Percentiles rank a stretch among this genome's conserved stretches.
These are phyloP conservation scores for Tetramitus jugosus DNA, from an alignment of 208 protist species.

Conservation along the genomic window DNA sequence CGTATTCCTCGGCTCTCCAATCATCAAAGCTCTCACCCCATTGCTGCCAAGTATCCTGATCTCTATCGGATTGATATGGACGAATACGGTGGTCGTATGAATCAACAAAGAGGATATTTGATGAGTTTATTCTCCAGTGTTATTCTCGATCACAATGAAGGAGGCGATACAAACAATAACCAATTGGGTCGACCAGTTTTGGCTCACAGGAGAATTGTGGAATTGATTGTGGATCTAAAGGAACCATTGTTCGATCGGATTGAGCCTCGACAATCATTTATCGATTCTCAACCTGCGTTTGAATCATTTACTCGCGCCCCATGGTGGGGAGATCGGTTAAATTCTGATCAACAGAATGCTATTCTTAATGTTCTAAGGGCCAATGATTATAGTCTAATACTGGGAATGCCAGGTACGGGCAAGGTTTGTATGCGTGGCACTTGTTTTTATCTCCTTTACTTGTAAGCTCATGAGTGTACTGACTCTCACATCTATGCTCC, in stretches of 20 bases:
- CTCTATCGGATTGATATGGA: background rate
- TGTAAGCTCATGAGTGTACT: too few species aligned
- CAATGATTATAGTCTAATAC: conserved; percentile 42
- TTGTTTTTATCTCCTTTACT: too few species aligned
- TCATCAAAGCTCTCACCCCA: too few species aligned
- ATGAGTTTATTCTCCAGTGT: background rate
- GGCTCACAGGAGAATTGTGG: background rate
- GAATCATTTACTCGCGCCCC: too few species aligned
- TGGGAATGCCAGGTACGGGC: conserved; percentile 58
- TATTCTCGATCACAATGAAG: background rate
- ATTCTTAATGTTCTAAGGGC: conserved; percentile 11
- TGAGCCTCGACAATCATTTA: background rate
- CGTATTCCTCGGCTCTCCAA: too few species aligned
- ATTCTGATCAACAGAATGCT: conserved; percentile 9
- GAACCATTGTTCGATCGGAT: background rate
- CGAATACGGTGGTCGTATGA: background rate
- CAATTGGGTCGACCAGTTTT: too few species aligned
- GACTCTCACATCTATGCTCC: too few species aligned
- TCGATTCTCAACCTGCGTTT: background rate
- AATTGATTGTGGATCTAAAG: background rate
- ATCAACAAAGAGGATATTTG: background rate
- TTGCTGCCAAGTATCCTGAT: too few species aligned
- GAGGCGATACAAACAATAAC: too few species aligned
- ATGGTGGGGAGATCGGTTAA: too few species aligned
- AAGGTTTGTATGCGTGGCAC: too few species aligned